These are phyloP conservation scores for Quercus bicolor DNA, from an alignment of 306 rosid genomes.

Conservation along the genomic window DNA sequence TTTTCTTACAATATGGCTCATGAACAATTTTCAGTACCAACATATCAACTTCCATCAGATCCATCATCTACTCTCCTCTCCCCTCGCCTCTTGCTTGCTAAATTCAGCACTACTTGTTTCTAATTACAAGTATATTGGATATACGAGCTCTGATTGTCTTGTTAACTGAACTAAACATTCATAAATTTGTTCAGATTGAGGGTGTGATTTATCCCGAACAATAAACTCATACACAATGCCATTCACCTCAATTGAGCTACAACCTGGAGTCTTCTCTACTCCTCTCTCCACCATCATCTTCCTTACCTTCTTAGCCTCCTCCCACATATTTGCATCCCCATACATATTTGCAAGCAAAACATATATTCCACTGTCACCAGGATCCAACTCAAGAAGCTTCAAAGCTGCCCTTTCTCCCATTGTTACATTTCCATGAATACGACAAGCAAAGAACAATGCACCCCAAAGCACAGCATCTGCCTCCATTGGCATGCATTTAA, in stretches of 20 bases:
- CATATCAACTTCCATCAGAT: neutral
- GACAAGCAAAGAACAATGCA: conserved; percentile 75
- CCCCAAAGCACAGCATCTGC: conserved; percentile 80
- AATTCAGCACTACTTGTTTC: neutral
- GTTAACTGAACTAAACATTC: conserved; percentile 53
- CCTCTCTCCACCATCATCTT: conserved; percentile 53
- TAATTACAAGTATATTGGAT: neutral
- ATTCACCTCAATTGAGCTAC: conserved; percentile 64
- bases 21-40: neutral
- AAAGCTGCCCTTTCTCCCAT: conserved; percentile 70
- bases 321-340: conserved; percentile 66
- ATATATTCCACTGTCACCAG: conserved; percentile 66
- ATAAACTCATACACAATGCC: conserved; percentile 55
- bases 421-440: conserved; percentile 46
- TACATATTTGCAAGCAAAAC: conserved; percentile 67
- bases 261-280: conserved; percentile 65
- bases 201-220: conserved; percentile 50
- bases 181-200: conserved; percentile 33
- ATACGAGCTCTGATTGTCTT: conserved; percentile 37
- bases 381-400: conserved; percentile 77
- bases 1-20: neutral
- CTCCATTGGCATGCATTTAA: conserved; percentile 53
- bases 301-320: conserved; percentile 45
- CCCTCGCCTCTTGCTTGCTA: neutral
- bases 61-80: neutral